Percentiles rank a stretch among this genome's conserved stretches.
These are phyloP conservation scores for Eutrema japonicum DNA, from an alignment of 345 rosid genomes.

Conservation along the genomic window DNA sequence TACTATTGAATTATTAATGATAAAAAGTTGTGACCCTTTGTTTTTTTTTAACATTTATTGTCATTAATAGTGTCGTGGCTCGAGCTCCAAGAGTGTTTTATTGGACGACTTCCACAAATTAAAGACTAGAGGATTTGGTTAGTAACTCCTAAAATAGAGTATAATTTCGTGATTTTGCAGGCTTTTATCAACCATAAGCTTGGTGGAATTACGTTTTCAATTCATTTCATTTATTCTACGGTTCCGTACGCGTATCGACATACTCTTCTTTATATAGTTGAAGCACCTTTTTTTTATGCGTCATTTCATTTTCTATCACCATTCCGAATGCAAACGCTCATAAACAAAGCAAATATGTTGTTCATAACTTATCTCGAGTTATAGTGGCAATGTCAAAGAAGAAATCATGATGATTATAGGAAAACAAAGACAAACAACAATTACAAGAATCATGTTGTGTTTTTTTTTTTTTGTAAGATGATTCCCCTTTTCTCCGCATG, in stretches of 20 bases:
- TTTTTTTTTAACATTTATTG: not conserved
- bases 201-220: not conserved
- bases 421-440: slow-evolving; percentile 30
- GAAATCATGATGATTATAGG: slow-evolving; percentile 17
- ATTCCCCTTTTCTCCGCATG: slow-evolving; percentile 26
- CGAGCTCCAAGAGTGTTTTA: slow-evolving; percentile 27
- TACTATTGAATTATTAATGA: slow-evolving; percentile 3
- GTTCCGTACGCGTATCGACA: not conserved
- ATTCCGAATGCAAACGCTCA: not conserved
- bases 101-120: slow-evolving; percentile 20
- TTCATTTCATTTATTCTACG: not conserved
- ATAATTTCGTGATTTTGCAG: not conserved
- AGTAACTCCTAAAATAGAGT: not conserved
- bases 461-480: slow-evolving; percentile 3
- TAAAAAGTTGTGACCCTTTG: slow-evolving; percentile 8
- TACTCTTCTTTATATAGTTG: not conserved
- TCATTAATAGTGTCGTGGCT: slow-evolving; percentile 28
- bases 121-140: slow-evolving; percentile 1
- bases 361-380: slow-evolving; percentile 17
- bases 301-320: not conserved
- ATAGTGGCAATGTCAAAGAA: slow-evolving; percentile 30
- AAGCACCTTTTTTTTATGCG: not conserved
- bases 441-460: slow-evolving; percentile 34
- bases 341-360: not conserved
- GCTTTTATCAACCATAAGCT: not conserved